phyloP scores from a whole-genome alignment of 164 flowering plant genomes.

The Houttuynia cordata region DNA sequence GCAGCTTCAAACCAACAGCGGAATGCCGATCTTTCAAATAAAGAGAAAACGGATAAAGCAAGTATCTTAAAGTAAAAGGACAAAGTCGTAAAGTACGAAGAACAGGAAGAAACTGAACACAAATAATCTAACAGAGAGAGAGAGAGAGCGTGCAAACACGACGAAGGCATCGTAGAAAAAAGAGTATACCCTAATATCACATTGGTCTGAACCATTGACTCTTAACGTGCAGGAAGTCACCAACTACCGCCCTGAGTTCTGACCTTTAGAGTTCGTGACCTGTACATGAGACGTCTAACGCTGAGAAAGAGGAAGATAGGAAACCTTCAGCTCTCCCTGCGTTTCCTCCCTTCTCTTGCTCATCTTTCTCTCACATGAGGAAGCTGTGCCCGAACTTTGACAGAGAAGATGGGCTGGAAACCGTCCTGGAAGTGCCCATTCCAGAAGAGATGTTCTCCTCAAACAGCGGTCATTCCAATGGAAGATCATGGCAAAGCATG shows the following conservation, averaged over 20 bases:
- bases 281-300: background rate
- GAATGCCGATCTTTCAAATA: too few species aligned
- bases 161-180: constrained; percentile 8
- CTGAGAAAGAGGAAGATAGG: background rate
- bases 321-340: background rate
- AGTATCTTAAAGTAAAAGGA: background rate
- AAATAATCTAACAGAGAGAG: constrained; percentile 5
- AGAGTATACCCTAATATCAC: constrained; percentile 7
- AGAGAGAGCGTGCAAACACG: constrained; percentile 26
- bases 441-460: constrained; percentile 70
- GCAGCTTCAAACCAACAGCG: too few species aligned
- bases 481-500: constrained; percentile 49
- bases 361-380: constrained; percentile 39
- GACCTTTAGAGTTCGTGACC: constrained; percentile 9
- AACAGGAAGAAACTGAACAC: too few species aligned
- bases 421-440: constrained; percentile 87
- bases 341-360: background rate
- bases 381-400: constrained; percentile 79
- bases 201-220: constrained; percentile 28
- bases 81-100: background rate
- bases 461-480: constrained; percentile 8
- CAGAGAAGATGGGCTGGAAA: constrained; percentile 70
- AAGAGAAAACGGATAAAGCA: too few species aligned
- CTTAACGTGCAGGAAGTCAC: constrained; percentile 15
- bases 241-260: constrained; percentile 5